Evolutionary conservation across 306 rosid species (phyloP).

Genomic region (Quercus ilex): DNA sequence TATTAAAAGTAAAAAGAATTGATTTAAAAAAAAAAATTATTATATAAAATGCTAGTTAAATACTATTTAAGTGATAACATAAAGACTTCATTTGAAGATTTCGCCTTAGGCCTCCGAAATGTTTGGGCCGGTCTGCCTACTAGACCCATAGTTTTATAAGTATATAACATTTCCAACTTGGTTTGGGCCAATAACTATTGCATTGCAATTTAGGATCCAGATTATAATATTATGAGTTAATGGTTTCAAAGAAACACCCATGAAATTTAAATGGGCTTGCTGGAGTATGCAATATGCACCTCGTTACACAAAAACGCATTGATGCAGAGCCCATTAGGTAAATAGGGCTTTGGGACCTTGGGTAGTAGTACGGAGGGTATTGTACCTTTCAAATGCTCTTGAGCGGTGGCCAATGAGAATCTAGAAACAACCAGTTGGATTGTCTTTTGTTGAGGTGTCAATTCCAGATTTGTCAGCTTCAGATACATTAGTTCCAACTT

Average conservation of each 20-base stretch:
- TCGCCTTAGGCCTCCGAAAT: too few relatives aligned
- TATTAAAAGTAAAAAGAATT: too few relatives aligned
- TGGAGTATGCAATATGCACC: background rate
- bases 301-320: background rate
- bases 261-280: background rate
- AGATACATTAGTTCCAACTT: constrained; percentile 25
- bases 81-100: too few relatives aligned
- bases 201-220: background rate
- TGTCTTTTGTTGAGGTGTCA: constrained; percentile 24
- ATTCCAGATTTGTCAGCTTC: constrained; percentile 26
- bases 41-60: too few relatives aligned
- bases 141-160: too few relatives aligned
- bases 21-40: too few relatives aligned
- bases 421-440: background rate
- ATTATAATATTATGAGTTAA: background rate
- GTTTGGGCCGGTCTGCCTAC: too few relatives aligned
- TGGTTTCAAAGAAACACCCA: background rate
- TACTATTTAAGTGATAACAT: too few relatives aligned
- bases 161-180: background rate
- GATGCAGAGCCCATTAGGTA: background rate
- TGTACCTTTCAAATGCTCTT: background rate
- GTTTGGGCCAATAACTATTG: background rate
- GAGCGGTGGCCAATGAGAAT: background rate
- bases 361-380: background rate
- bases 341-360: background rate